Base-by-base conservation (phyloP, 352 stramenopile genomes). In the Globisporangium nunn region DNA sequence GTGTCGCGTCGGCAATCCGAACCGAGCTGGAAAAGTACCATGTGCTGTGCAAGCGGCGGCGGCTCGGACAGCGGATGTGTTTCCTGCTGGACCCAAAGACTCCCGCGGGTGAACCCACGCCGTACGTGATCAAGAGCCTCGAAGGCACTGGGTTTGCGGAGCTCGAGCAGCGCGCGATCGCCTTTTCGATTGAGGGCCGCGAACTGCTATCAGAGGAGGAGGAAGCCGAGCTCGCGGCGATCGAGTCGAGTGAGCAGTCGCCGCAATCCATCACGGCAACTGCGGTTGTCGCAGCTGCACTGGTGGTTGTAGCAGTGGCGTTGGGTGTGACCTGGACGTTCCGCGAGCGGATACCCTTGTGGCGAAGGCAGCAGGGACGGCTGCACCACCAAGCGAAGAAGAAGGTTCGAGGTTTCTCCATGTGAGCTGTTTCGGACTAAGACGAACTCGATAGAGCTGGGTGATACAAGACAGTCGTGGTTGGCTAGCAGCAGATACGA, bases 111-210 rank as follows among this genome's bases (percentile, higher is more conserved):
- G 67, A 58, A 23, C 52, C 48, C 3, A 88, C 79, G 15, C 77
- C 79, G 17, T 70, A 77, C 17, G 46, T 85, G 31, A 72, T 78
- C 54, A 59, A 87, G 35, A 88, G 74, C 51, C 64, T 91, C 14
- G 69, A 75, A 14, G 69, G 64, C 12, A 91, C 81, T 0, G 75
- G 77, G 35, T 88, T 78, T 54, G 52, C 67, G 8, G 50, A 63
- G 41, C 69, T 84, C 29, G 81, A 91, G 59, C 72, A 85, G 55
- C 72, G 87, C n/a, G 81, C 81, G 33, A 88, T 91, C 44, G 68
- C 83, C 2, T 88, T 81, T 60, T 91, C 81, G 12, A 91, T 91
- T 50, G 78, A 89, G 72, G 81, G 75, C 14, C 75, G 81, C 17
- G 70, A 70, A 8, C 63, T 85, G 1, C 63, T 91, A 10, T 81